Evolutionary conservation across 2,329 filamentous ascomycete species (phyloP).

Genomic region (Diaporthe ampelina): DNA sequence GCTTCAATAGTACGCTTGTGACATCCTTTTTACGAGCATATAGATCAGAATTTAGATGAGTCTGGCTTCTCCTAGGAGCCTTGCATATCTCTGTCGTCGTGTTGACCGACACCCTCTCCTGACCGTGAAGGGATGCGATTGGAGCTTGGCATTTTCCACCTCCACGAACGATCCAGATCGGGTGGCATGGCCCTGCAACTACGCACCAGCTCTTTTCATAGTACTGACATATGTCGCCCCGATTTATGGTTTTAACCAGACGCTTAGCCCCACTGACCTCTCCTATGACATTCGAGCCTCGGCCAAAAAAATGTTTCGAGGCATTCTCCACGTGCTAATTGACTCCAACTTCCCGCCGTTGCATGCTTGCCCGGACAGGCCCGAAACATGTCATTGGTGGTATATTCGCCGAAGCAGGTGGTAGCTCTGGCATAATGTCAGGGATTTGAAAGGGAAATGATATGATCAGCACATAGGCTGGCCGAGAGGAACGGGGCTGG

Average conservation of each 20-base stretch:
- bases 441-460: background rate
- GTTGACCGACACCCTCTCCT: background rate
- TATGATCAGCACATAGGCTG: background rate
- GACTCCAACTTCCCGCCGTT: conserved; percentile 11
- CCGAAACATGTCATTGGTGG: conserved; percentile 11
- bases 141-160: conserved; percentile 19
- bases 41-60: conserved; percentile 29
- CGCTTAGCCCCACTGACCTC: background rate
- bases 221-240: conserved; percentile 8
- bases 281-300: background rate
- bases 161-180: conserved; percentile 3
- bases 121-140: conserved; percentile 3
- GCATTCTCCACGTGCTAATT: conserved; percentile 1
- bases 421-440: background rate
- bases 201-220: background rate
- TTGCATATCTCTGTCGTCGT: background rate
- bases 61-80: background rate
- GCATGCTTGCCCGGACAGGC: conserved; percentile 3
- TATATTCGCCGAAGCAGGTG: background rate
- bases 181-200: conserved; percentile 10
- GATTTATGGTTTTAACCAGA: background rate
- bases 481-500: background rate
- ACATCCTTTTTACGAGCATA: conserved; percentile 12
- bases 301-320: background rate
- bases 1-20: conserved; percentile 21